A percentile compares a stretch with the other conserved stretches of the same genome.
Conservation (phyloP, 257 asterid species). For the Solanum infundibuliforme region DNA sequence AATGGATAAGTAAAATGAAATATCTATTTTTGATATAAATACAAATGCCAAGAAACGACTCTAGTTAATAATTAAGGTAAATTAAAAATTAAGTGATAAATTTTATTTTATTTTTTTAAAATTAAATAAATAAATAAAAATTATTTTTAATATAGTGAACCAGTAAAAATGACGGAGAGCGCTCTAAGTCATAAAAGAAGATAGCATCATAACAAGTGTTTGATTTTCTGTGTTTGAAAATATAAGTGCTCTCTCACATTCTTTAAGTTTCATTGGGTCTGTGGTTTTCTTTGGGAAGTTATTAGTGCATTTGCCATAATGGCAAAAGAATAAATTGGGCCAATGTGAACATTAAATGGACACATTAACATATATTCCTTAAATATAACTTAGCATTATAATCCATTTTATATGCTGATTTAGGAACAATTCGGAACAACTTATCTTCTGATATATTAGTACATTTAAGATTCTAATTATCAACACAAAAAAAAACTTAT, state of each 20-base stretch:
- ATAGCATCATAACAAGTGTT: neutral
- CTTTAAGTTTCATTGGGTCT: neutral
- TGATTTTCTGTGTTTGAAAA: neutral
- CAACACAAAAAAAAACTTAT: neutral
- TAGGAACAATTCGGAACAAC: neutral
- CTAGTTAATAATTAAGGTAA: too few relatives aligned
- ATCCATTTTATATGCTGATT: neutral
- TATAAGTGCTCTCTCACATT: neutral
- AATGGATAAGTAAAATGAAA: too few relatives aligned
- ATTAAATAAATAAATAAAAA: too few relatives aligned
- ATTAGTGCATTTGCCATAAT: neutral
- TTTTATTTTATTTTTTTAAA: too few relatives aligned
- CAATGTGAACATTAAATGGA: neutral
- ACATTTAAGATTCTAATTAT: neutral
- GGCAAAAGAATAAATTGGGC: neutral
- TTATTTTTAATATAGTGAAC: too few relatives aligned
- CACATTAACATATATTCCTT: neutral
- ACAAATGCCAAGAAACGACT: too few relatives aligned
- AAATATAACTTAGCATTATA: neutral
- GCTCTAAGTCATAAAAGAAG: neutral
- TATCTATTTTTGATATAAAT: too few relatives aligned
- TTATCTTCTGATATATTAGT: neutral
- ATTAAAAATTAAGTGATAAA: too few relatives aligned
- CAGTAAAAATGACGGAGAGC: too few relatives aligned
- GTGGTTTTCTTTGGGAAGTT: neutral